Base-by-base conservation (phyloP, 805 yeast species). In the Zygosaccharomyces bisporus region DNA sequence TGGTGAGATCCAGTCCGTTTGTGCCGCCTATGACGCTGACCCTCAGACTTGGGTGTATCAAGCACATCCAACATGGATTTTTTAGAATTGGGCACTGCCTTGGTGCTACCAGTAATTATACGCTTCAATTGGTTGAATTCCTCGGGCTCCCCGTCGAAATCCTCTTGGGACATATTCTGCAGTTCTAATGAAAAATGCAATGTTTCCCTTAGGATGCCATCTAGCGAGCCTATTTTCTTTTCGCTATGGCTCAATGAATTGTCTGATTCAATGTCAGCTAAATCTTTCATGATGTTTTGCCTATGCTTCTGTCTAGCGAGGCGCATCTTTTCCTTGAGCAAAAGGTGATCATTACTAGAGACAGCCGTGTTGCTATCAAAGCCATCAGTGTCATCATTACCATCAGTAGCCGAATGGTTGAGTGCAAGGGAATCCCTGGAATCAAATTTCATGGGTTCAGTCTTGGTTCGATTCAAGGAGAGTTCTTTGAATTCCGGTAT, bases 21-120 rank as follows among this genome's bases (percentile, higher is more conserved):
- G n/a, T 43, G 49, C 29, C 29, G 44, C 27, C 37, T 43, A 12
- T 30, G 43, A 17, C 31, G 44, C 38, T 23, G 44, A 16, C 30
- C 37, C 34, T 43, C 30, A 14, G 43, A 23, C 14, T 36, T 44
- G 8, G 47, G 41, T 17, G 40, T 27, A 41, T 54, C 57, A 4
- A 35, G 39, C 10, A 55, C 58, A 38, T 55, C 58, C 13, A 56
- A 44, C 61, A 59, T 59, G 9, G 58, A 56, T 29, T 47, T 54
- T 35, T 41, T 50, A 6, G 43, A 41, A 21, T 39, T 31, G 2
- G 48, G 43, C 9, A 34, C 40, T 2, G 47, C 48, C 5, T 44
- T 39, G 23, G 44, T 24, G 20, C 56, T 55, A 8, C 66, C 67
- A 1, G 64, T 59, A 14, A 63, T 43, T 1, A 56, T 55, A 17